Evolutionary conservation across 768 basidiomycete species (phyloP), one percentile per base, ranked within the genome.

Genomic region (Mrakia frigida): DNA sequence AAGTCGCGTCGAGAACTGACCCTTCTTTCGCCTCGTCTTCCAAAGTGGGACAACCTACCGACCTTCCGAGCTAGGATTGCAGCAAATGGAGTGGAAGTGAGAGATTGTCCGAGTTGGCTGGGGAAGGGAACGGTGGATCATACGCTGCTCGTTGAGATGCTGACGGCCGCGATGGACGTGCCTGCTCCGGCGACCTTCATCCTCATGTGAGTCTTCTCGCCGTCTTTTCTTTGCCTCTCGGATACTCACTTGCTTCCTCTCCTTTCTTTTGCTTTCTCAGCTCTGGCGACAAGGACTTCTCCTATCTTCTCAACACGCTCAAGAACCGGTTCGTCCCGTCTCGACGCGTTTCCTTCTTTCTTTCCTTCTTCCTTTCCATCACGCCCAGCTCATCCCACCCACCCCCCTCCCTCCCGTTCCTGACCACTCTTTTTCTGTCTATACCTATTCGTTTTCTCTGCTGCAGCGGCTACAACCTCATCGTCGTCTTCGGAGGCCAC

Each of bases 281-380:
- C 56, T 56, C 56, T 28, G 56, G 56, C 56, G 56, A 56, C 56
- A 56, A 56, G 28, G 56, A 56, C 56, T 56, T 56, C n/a, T 56
- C 56, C 56, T 28, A 56, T 25, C 56, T 56, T 2, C 56, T 56
- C 56, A 56, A 28, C 56, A 56, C 56, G n/a, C 56, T 56, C 56
- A 56, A 56, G 23, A 56, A 56, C 9, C 56, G 56, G 46, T 50
- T 50, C 46, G 46, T 50, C 11, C 11, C 39, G 39, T 11, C 6
- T 41, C 46, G 46, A 50, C 46, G 46, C 46, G 46, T 50, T n/a
- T n/a, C n/a, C 46, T 14, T 50, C 46, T 21, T 2, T 14, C 46
- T 50, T 18, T 21, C 46, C 46, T 2, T 50, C 46, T 21, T 21
- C n/a, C n/a, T 50, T 18, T 50, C 2, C 14, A 10, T 46, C 43